Percentiles rank a stretch among this genome's conserved stretches.
Conservation (phyloP, 2,329 filamentous ascomycete species). For the Talaromyces pinophilus region DNA sequence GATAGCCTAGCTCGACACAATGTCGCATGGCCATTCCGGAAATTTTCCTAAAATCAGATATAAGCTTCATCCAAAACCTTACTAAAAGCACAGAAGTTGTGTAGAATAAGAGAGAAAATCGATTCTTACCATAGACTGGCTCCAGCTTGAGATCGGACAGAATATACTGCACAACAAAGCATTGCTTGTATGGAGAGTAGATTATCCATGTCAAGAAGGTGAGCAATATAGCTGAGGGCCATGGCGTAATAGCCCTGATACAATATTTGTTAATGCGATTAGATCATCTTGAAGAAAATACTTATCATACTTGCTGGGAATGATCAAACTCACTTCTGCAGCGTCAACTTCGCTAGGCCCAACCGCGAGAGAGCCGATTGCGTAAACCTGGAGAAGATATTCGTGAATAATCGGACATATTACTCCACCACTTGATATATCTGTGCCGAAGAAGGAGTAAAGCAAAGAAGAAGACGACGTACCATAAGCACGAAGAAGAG, state of each 20-base stretch:
- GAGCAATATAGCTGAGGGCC: conserved; percentile 24
- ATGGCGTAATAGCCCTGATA: conserved; percentile 17
- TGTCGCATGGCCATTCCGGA: conserved; percentile 39
- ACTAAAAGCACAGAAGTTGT: background rate
- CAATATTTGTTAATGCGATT: background rate
- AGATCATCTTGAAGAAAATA: background rate
- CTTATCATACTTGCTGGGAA: background rate
- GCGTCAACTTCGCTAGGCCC: conserved; percentile 25
- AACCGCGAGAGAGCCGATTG: conserved; percentile 29
- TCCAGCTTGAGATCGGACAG: conserved; percentile 30
- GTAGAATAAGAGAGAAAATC: background rate
- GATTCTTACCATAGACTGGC: conserved; percentile 30
- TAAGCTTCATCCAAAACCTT: background rate
- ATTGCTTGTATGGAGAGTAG: conserved; percentile 29
- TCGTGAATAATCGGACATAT: background rate
- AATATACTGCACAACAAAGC: conserved; percentile 33
- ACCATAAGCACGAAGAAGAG: conserved; percentile 25
- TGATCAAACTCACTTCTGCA: conserved; percentile 26
- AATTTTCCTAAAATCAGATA: conserved; percentile 29
- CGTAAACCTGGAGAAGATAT: conserved; percentile 27
- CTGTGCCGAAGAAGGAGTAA: background rate
- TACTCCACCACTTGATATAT: background rate
- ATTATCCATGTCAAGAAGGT: conserved; percentile 29
- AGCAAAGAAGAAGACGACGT: background rate
- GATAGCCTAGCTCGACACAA: conserved; percentile 41